phyloP scores from a whole-genome alignment of 2,329 filamentous ascomycete species.

The Coleophoma crateriformis region DNA sequence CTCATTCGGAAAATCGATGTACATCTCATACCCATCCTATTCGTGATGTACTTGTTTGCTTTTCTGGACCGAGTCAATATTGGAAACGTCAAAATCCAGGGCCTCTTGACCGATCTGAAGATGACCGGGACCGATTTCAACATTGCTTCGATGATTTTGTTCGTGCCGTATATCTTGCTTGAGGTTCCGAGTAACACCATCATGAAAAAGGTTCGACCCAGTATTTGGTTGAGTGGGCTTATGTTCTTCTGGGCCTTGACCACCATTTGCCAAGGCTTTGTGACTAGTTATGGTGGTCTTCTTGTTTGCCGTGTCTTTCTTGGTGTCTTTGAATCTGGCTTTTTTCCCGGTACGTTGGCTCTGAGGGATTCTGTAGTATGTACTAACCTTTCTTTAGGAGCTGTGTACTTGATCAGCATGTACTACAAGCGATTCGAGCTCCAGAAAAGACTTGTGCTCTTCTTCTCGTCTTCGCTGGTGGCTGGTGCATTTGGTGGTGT shows the following conservation, averaged over 20 bases:
- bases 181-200: constrained; percentile 16
- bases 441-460: constrained; percentile 37
- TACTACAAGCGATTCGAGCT: constrained; percentile 43
- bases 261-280: constrained; percentile 41
- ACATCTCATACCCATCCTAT: constrained; percentile 31
- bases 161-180: constrained; percentile 36
- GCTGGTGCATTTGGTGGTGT: constrained; percentile 36
- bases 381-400: constrained; percentile 1
- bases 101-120: constrained; percentile 57
- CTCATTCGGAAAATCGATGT: constrained; percentile 16
- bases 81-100: constrained; percentile 64
- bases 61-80: constrained; percentile 76
- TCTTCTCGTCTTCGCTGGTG: constrained; percentile 35
- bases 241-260: constrained; percentile 36
- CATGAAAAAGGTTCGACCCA: constrained; percentile 24
- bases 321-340: constrained; percentile 38
- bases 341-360: constrained; percentile 33
- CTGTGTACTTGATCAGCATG: constrained; percentile 37
- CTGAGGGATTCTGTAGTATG: neutral
- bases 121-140: constrained; percentile 40
- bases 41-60: constrained; percentile 64
- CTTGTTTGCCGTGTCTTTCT: constrained; percentile 26
- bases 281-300: constrained; percentile 32
- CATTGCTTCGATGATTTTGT: constrained; percentile 41
- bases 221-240: constrained; percentile 30